These are phyloP conservation scores for Pyrenochaeta sp. DNA, from an alignment of 2,329 filamentous ascomycete genomes.

Conservation along the genomic window DNA sequence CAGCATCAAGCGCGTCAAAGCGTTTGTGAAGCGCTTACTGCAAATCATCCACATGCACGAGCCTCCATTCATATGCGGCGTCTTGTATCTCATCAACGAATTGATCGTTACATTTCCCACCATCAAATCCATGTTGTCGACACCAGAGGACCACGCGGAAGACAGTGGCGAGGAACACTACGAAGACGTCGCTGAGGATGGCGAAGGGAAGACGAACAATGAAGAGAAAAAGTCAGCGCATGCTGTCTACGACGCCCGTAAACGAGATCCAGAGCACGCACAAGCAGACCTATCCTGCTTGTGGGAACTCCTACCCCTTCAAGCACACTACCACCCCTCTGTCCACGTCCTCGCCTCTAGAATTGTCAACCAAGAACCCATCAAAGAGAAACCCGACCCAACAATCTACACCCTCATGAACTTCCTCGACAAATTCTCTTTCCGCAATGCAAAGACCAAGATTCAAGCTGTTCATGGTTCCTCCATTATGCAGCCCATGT, in stretches of 20 bases:
- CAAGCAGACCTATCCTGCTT: constrained; percentile 92
- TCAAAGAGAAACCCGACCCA: constrained; percentile 88
- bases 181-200: constrained; percentile 66
- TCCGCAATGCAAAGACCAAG: constrained; percentile 84
- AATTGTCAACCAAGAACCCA: constrained; percentile 72
- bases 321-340: constrained; percentile 90
- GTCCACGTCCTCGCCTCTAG: constrained; percentile 83
- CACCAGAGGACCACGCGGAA: constrained; percentile 77
- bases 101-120: constrained; percentile 81
- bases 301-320: constrained; percentile 87
- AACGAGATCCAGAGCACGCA: constrained; percentile 89
- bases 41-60: constrained; percentile 90
- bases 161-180: constrained; percentile 79
- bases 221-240: constrained; percentile 25
- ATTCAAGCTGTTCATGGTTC: constrained; percentile 70
- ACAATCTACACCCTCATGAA: constrained; percentile 90
- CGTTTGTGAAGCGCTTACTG: constrained; percentile 91
- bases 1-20: constrained; percentile 91
- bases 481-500: constrained; percentile 96
- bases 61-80: constrained; percentile 88
- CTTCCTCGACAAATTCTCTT: constrained; percentile 98
- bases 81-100: constrained; percentile 89
- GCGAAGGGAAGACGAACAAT: constrained; percentile 31
- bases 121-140: constrained; percentile 73
- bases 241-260: constrained; percentile 79